These are phyloP conservation scores for Spiromastix sp. DNA, from an alignment of 2,329 filamentous ascomycete genomes.

Conservation along the genomic window DNA sequence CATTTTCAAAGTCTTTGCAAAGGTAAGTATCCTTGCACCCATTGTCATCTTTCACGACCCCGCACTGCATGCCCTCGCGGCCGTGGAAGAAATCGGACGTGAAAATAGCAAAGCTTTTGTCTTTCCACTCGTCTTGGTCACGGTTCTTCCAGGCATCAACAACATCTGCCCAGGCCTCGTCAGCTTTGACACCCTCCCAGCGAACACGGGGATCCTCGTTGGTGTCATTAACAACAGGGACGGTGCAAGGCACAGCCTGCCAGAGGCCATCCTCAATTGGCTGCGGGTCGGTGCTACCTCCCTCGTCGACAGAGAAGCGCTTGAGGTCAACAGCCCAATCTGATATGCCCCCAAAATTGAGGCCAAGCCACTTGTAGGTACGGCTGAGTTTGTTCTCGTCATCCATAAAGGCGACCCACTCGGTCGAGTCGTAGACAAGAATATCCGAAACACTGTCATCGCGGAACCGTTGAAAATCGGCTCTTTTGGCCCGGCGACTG, in stretches of 20 bases:
- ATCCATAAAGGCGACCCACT: conserved; percentile 13
- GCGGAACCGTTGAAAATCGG: neutral
- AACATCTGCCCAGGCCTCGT: neutral
- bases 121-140: neutral
- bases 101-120: neutral
- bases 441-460: conserved; percentile 8
- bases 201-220: neutral
- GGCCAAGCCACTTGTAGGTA: conserved; percentile 7
- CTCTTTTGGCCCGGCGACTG: conserved; percentile 3
- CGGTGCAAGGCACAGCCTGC: neutral
- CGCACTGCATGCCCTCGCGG: neutral
- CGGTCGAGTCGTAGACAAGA: conserved; percentile 5
- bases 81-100: neutral
- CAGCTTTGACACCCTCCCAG: neutral
- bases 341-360: conserved; percentile 16
- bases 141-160: conserved; percentile 1
- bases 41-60: neutral
- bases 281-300: neutral
- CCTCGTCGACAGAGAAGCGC: neutral
- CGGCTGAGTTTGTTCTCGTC: conserved; percentile 11
- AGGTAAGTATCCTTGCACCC: neutral
- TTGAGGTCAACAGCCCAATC: conserved; percentile 22
- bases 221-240: neutral
- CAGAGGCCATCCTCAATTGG: conserved; percentile 1
- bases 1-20: neutral